phyloP scores from a whole-genome alignment of 148 eudicot species.

The Rhododendron griersonianum region DNA sequence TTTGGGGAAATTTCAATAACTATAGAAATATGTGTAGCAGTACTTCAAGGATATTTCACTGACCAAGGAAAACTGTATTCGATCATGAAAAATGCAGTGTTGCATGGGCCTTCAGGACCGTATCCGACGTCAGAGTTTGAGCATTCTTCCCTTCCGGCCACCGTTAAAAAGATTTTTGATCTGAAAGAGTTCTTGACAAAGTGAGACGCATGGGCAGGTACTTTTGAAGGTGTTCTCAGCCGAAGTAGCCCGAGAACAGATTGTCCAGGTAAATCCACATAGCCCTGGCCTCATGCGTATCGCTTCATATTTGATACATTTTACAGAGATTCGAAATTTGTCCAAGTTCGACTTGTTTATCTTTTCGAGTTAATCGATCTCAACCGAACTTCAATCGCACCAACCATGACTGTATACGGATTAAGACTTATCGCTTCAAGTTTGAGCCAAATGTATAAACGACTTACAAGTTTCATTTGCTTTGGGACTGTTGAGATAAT shows the following conservation, averaged over 20 bases:
- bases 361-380: not conserved
- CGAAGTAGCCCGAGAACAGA: conserved; percentile 63
- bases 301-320: not conserved
- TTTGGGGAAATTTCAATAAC: not conserved
- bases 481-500: not conserved
- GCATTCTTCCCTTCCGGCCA: conserved; percentile 76
- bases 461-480: not conserved
- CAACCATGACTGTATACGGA: not conserved
- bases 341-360: not conserved
- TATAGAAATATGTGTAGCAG: not conserved
- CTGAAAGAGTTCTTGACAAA: conserved; percentile 63
- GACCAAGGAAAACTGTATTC: not conserved
- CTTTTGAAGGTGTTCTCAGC: conserved; percentile 52
- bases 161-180: conserved; percentile 76
- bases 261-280: conserved; percentile 54
- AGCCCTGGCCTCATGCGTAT: not conserved
- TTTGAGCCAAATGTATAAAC: no score
- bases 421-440: not conserved
- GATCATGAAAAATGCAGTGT: conserved; percentile 36
- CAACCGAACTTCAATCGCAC: not conserved
- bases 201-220: conserved; percentile 83
- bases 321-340: not conserved
- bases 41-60: not conserved
- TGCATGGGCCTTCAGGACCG: conserved; percentile 76
- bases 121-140: conserved; percentile 59